Base-by-base conservation (phyloP, 768 basidiomycete species). In the Russula earlei region DNA sequence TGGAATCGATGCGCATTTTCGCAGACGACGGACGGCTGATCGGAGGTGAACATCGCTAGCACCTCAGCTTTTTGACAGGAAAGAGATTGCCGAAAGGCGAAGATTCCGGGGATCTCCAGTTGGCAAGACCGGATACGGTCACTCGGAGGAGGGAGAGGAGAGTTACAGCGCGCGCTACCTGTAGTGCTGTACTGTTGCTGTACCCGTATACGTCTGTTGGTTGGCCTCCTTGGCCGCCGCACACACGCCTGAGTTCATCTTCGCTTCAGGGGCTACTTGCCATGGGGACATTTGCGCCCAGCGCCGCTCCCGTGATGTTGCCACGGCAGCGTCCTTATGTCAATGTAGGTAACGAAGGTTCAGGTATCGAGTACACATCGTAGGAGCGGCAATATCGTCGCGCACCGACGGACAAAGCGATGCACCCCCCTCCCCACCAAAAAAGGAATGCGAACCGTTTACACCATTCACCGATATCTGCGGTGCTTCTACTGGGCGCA, bases 201-300 rank as follows among this genome's bases (percentile, higher is more conserved):
- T n/a, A n/a, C n/a, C n/a, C n/a, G n/a, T n/a, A n/a, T n/a, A n/a
- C 17, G 31, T 33, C 31, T 11, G 31, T 33, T 33, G n/a, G n/a
- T n/a, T n/a, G n/a, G n/a, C n/a, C n/a, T n/a, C n/a, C n/a, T n/a
- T n/a, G n/a, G n/a, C n/a, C n/a, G n/a, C n/a, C 11, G 14, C 36
- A 15, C 12, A 37, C 5, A 14, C 17, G 12, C 27, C n/a, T 10
- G 10, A 11, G 27, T 14, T 17, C 17, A 29, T 19, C 29, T 9
- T 19, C 5, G 25, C 10, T n/a, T n/a, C n/a, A n/a, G n/a, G 31
- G 19, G 43, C 29, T 27, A 5, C 6, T 5, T 11, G 14, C 44
- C 27, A 52, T 57, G 45, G 51, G 11, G 31, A 57, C 25, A 34
- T 51, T 17, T 22, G 29, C 10, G 34, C 49, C 25, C 55, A 51